Evolutionary conservation across 1,284 basidiomycete species (phyloP).

Genomic region (Ganoderma boninense): DNA sequence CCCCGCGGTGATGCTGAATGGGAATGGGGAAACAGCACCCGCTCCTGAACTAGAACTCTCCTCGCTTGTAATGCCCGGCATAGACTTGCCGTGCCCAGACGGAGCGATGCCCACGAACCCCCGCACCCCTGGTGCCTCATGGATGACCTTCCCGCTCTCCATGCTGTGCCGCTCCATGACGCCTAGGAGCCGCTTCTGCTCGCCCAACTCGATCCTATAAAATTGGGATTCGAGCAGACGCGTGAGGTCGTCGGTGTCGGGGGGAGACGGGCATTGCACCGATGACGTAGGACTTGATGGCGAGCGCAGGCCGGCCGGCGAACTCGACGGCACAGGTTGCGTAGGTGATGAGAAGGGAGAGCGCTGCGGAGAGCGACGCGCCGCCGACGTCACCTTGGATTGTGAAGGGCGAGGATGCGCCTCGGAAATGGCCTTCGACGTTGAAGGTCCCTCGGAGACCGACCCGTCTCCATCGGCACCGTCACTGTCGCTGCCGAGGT

Average conservation of each 20-base stretch:
- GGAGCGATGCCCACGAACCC: constrained; percentile 19
- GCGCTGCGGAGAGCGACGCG: constrained; percentile 22
- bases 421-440: constrained; percentile 5
- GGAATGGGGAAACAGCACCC: constrained; percentile 53
- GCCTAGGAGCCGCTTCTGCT: constrained; percentile 89
- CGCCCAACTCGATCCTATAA: constrained; percentile 89
- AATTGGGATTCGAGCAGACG: constrained; percentile 90
- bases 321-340: constrained; percentile 12
- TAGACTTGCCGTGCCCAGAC: constrained; percentile 2
- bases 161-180: constrained; percentile 92
- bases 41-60: constrained; percentile 14
- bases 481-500: constrained; percentile 27
- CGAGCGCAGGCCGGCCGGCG: background rate
- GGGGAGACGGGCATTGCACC: constrained; percentile 42
- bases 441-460: constrained; percentile 8
- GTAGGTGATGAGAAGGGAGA: constrained; percentile 31
- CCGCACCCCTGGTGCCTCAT: constrained; percentile 24
- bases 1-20: constrained; percentile 95
- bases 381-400: background rate
- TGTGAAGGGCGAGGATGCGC: constrained; percentile 6
- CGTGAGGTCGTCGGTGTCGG: constrained; percentile 51
- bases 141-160: constrained; percentile 48
- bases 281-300: constrained; percentile 24
- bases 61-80: constrained; percentile 14
- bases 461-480: constrained; percentile 7